These are phyloP conservation scores for Colletotrichum phormii DNA, from an alignment of 2,329 filamentous ascomycete species.

Conservation along the genomic window DNA sequence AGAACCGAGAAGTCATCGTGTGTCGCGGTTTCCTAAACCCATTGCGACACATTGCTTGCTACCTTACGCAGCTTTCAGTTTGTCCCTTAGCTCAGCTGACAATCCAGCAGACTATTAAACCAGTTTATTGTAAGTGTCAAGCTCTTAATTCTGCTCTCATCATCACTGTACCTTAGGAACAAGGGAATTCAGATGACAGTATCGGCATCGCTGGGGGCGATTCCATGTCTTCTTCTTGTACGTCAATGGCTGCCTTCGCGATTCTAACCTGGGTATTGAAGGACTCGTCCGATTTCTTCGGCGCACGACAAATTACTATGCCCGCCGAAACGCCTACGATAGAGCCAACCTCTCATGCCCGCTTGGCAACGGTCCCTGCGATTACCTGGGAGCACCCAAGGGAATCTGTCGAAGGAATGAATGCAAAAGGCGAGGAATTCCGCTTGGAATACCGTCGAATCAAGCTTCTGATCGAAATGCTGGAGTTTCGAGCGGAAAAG, in stretches of 20 bases:
- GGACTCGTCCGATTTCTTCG: neutral
- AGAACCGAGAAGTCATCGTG: neutral
- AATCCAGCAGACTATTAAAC: too few relatives aligned
- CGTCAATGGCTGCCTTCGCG: neutral
- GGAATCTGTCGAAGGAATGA: neutral
- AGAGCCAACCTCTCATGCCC: neutral
- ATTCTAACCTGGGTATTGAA: neutral
- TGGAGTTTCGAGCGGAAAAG: neutral
- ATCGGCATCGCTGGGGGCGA: neutral
- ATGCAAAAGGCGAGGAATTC: neutral
- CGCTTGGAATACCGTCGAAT: neutral
- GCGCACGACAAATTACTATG: neutral
- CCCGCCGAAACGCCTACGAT: neutral
- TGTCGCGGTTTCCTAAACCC: neutral
- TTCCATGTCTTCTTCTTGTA: neutral
- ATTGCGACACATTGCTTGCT: neutral
- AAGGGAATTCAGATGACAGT: too few relatives aligned
- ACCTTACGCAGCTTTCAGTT: too few relatives aligned
- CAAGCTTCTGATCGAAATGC: neutral
- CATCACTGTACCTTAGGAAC: too few relatives aligned
- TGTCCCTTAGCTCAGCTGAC: too few relatives aligned
- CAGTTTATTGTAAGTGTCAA: too few relatives aligned
- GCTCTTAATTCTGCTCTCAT: too few relatives aligned
- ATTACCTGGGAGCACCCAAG: neutral
- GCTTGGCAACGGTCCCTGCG: neutral